These are phyloP conservation scores for Silene uniflora DNA, from an alignment of 148 eudicot genomes.

Conservation along the genomic window DNA sequence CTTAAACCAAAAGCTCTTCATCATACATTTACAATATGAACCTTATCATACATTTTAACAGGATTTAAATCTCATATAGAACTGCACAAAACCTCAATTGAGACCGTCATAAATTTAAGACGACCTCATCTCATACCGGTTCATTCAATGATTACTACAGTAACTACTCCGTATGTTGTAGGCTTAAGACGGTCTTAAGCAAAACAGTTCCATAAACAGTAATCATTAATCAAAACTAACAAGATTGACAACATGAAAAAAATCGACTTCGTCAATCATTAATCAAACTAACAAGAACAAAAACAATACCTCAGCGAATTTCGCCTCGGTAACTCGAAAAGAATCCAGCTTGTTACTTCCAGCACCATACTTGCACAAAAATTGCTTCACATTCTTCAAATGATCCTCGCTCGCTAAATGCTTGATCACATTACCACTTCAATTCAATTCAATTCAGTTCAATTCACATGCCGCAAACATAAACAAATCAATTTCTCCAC, in stretches of 20 bases:
- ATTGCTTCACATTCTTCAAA: slow-evolving; percentile 72
- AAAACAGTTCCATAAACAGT: too few species aligned
- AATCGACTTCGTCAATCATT: neutral
- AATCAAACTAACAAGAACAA: neutral
- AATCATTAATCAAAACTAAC: neutral
- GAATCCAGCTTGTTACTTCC: slow-evolving; percentile 61
- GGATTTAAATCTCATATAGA: too few species aligned
- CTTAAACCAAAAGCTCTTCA: neutral
- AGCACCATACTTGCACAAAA: slow-evolving; percentile 84
- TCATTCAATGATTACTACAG: too few species aligned
- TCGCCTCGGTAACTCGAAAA: slow-evolving; percentile 51
- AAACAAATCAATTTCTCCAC: neutral
- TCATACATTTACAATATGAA: neutral
- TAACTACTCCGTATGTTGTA: too few species aligned
- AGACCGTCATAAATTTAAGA: too few species aligned
- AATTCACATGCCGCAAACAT: neutral
- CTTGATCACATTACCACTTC: slow-evolving; percentile 64
- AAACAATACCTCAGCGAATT: slow-evolving; percentile 57
- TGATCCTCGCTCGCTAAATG: slow-evolving; percentile 80
- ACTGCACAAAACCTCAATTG: too few species aligned
- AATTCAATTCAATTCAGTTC: slow-evolving; percentile 28
- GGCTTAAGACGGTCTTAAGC: too few species aligned
- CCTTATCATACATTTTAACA: neutral
- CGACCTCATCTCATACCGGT: too few species aligned
- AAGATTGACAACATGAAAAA: neutral